These are phyloP conservation scores for Picea mariana DNA, from an alignment of 83 land plant genomes.

Conservation along the genomic window DNA sequence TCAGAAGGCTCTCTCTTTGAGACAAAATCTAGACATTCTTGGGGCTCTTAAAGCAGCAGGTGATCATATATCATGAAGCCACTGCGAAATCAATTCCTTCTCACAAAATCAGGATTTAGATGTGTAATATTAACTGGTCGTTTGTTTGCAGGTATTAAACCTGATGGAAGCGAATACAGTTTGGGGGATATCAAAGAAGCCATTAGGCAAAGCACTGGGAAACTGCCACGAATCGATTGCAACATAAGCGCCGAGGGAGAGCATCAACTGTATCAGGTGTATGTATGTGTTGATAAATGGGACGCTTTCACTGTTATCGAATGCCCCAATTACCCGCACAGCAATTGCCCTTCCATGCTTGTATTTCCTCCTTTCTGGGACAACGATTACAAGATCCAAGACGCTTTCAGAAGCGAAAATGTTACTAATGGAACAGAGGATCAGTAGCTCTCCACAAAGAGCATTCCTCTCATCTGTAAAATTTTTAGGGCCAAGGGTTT, in stretches of 20 bases:
- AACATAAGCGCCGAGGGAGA: conserved; percentile 56
- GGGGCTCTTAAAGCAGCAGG: conserved; percentile 48
- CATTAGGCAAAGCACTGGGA: conserved; percentile 42
- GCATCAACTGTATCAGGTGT: conserved; percentile 72
- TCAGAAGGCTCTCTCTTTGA: conserved; percentile 50
- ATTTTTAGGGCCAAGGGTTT: too few species aligned
- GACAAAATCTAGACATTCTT: conserved; percentile 47
- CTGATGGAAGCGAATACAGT: conserved; percentile 47
- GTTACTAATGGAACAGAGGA: not conserved
- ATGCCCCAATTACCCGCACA: conserved; percentile 63
- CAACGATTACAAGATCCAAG: not conserved
- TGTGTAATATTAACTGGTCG: not conserved
- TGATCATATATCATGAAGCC: not conserved
- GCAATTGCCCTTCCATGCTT: conserved; percentile 41
- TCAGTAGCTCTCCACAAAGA: not conserved
- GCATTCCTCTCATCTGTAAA: too few species aligned
- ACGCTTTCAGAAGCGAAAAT: not conserved
- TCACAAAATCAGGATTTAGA: not conserved
- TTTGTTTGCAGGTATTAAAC: conserved; percentile 40
- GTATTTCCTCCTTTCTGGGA: conserved; percentile 49
- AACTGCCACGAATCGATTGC: conserved; percentile 67
- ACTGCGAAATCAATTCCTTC: not conserved
- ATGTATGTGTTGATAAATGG: too few species aligned
- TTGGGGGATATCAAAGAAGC: conserved; percentile 50
- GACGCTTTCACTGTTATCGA: conserved; percentile 49